These are phyloP conservation scores for Tylopilus sp. DNA, from an alignment of 768 basidiomycete genomes.

Conservation along the genomic window DNA sequence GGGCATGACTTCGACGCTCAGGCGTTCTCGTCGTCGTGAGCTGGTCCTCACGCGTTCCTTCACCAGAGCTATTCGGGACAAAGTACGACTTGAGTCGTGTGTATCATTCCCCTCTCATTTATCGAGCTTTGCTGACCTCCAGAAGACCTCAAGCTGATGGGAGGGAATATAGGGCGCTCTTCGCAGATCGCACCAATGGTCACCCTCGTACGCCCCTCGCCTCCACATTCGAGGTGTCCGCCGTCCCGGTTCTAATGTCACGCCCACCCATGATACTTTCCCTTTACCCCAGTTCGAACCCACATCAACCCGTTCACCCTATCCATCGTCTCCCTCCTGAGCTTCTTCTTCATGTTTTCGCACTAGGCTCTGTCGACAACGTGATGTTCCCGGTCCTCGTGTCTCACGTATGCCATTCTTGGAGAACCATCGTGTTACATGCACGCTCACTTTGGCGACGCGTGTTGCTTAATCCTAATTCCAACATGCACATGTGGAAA, in stretches of 20 bases:
- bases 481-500: conserved; percentile 52
- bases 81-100: conserved; percentile 33
- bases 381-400: conserved; percentile 55
- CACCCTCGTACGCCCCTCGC: conserved; percentile 9
- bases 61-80: conserved; percentile 44
- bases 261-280: conserved; percentile 28
- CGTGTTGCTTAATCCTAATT: conserved; percentile 46
- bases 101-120: not conserved
- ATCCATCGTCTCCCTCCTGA: conserved; percentile 61
- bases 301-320: conserved; percentile 39
- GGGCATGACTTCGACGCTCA: conserved; percentile 41
- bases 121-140: conserved; percentile 4
- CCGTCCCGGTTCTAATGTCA: conserved; percentile 15
- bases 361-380: conserved; percentile 55
- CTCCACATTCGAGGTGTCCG: conserved; percentile 17
- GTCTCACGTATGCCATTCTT: conserved; percentile 66
- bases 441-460: conserved; percentile 65
- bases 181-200: conserved; percentile 22
- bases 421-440: conserved; percentile 59
- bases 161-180: conserved; percentile 19
- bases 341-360: conserved; percentile 61
- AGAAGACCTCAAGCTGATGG: conserved; percentile 16
- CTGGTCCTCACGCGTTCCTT: conserved; percentile 50
- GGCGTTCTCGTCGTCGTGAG: conserved; percentile 46
- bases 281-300: conserved; percentile 23